These are phyloP conservation scores for Hygrophorus pudorinus DNA, from an alignment of 768 basidiomycete genomes.

Conservation along the genomic window DNA sequence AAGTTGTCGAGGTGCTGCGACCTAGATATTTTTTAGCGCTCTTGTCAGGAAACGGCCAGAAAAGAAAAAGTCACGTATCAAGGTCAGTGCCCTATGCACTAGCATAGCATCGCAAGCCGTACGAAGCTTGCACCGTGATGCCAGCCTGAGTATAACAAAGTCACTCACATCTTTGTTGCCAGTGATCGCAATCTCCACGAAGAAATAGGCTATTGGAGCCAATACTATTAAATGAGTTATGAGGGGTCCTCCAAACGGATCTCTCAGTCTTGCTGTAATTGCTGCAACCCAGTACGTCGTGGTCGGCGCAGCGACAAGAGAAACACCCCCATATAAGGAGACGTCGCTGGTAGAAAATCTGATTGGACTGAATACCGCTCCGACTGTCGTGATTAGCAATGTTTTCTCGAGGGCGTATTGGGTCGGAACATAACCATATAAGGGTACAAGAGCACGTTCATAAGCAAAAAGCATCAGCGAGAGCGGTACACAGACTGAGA, in stretches of 20 bases:
- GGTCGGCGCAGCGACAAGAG: constrained; percentile 40
- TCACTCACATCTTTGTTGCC: constrained; percentile 18
- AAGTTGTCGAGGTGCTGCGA: neutral
- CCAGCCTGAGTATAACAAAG: neutral
- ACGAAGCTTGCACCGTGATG: neutral
- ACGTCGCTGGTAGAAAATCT: constrained; percentile 18
- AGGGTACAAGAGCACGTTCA: constrained; percentile 51
- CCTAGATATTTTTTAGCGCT: too few relatives aligned
- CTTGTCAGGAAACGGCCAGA: too few relatives aligned
- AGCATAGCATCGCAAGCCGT: too few relatives aligned
- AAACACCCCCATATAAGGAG: constrained; percentile 12
- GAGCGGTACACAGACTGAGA: constrained; percentile 23
- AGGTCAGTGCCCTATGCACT: too few relatives aligned
- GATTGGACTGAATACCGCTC: constrained; percentile 31
- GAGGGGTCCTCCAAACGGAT: constrained; percentile 48
- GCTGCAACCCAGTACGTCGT: constrained; percentile 60
- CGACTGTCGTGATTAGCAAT: constrained; percentile 23
- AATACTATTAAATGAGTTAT: constrained; percentile 48
- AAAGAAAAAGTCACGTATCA: too few relatives aligned
- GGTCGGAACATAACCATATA: constrained; percentile 57
- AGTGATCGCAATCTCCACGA: constrained; percentile 37
- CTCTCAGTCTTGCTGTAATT: constrained; percentile 42
- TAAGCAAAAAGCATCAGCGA: constrained; percentile 57
- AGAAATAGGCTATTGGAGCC: constrained; percentile 44
- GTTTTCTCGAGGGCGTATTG: constrained; percentile 34